A percentile compares a stretch with the other conserved stretches of the same genome.
These are phyloP conservation scores for Coemansia sp. DNA, from an alignment of 192 early-diverging fungal genomes.

Conservation along the genomic window DNA sequence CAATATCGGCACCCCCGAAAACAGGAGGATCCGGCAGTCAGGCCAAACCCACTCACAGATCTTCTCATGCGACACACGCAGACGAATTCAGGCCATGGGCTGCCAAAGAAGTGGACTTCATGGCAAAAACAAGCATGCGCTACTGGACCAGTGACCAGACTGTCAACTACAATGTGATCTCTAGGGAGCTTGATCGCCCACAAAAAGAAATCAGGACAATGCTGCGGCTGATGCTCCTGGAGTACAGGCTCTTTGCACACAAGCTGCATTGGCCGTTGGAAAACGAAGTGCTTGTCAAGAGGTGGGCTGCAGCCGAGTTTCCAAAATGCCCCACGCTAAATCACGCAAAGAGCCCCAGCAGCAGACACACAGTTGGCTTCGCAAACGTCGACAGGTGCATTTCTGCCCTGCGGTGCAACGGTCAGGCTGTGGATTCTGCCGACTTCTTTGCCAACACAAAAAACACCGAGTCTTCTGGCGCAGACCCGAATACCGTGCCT, in stretches of 20 bases:
- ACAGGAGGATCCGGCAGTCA: neutral
- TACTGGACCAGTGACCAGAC: conserved; percentile 25
- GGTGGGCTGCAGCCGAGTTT: conserved; percentile 42
- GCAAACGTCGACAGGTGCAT: conserved; percentile 16
- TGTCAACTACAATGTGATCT: conserved; percentile 18
- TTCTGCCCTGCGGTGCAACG: conserved; percentile 14
- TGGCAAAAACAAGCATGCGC: conserved; percentile 23
- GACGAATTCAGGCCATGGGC: conserved; percentile 18
- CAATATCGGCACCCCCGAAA: neutral
- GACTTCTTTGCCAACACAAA: neutral
- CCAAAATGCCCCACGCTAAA: conserved; percentile 30
- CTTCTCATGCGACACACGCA: neutral
- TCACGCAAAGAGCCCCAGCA: neutral
- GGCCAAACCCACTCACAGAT: neutral
- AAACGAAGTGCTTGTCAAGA: conserved; percentile 9
- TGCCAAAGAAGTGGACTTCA: conserved; percentile 6
- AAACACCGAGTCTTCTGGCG: neutral
- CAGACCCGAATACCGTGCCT: neutral
- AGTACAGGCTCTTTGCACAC: conserved; percentile 26
- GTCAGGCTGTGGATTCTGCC: neutral
- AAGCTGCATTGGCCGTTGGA: conserved; percentile 25
- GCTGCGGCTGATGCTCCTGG: conserved; percentile 45
- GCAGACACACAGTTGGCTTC: neutral
- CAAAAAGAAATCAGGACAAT: conserved; percentile 20
- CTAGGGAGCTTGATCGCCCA: conserved; percentile 13